Conservation (phyloP, 306 rosid species). For the Luffa acutangula region DNA sequence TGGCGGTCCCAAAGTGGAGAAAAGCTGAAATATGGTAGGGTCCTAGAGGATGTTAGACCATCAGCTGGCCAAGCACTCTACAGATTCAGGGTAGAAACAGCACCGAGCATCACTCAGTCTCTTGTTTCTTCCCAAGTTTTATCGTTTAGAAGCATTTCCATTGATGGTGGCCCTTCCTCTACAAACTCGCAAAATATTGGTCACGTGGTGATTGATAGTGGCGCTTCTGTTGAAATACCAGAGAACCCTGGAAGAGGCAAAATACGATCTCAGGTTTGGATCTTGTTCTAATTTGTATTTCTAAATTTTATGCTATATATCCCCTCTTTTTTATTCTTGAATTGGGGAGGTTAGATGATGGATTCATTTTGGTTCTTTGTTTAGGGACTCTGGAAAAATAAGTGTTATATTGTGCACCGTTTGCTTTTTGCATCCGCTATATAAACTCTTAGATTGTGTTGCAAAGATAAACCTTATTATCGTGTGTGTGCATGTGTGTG, state of each 20-base stretch:
- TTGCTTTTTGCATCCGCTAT: background rate
- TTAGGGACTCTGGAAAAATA: background rate
- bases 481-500: background rate
- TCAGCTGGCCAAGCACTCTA: constrained; percentile 88
- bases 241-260: constrained; percentile 47
- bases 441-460: background rate
- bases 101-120: constrained; percentile 37
- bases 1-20: constrained; percentile 93
- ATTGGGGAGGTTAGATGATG: background rate
- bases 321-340: background rate
- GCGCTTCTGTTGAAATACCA: constrained; percentile 20
- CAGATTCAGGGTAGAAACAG: constrained; percentile 72
- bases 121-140: constrained; percentile 84
- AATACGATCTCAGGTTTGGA: constrained; percentile 51
- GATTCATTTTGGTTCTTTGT: background rate
- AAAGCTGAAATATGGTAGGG: constrained; percentile 79
- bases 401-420: background rate
- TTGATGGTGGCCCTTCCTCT: constrained; percentile 31
- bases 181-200: constrained; percentile 29
- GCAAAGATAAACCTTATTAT: background rate
- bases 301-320: background rate
- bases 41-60: constrained; percentile 78
- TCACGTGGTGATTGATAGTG: constrained; percentile 17
- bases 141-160: constrained; percentile 68
- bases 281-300: constrained; percentile 4